Evolutionary conservation across 192 early-diverging fungal genomes (phyloP).

Genomic region (Backusella psychrophila): DNA sequence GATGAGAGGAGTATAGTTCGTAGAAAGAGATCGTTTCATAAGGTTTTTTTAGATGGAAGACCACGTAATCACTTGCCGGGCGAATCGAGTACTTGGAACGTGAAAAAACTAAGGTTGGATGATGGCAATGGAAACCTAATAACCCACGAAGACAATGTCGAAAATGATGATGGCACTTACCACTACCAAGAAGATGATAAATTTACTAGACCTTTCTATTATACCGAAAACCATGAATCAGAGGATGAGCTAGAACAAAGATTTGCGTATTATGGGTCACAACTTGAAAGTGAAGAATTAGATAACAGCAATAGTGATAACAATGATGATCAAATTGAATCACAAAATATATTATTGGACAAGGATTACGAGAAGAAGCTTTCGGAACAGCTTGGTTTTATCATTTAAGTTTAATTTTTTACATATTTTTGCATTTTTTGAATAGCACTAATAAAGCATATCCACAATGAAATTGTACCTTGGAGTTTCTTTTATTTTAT

Average conservation of each 20-base stretch:
- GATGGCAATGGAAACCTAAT: neutral
- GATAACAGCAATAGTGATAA: neutral
- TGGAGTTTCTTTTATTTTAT: no score
- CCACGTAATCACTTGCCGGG: no score
- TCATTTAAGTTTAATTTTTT: neutral
- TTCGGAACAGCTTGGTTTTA: neutral
- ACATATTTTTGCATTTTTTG: neutral
- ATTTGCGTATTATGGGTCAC: neutral
- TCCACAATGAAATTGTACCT: neutral
- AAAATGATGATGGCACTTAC: neutral
- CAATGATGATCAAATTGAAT: neutral
- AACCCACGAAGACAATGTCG: neutral
- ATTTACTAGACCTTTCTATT: neutral
- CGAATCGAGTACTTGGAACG: neutral
- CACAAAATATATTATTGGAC: neutral
- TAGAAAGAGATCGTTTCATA: neutral
- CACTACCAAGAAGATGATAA: neutral
- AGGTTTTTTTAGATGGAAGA: neutral
- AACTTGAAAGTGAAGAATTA: neutral
- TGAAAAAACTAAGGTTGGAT: neutral
- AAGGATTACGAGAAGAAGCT: neutral
- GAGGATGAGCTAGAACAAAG: neutral
- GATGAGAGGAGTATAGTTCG: neutral
- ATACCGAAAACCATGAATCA: neutral
- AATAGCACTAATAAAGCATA: neutral